A percentile compares a stretch with the other conserved stretches of the same genome.
Conservation (phyloP, 306 rosid species). For the Castanea crenata region DNA sequence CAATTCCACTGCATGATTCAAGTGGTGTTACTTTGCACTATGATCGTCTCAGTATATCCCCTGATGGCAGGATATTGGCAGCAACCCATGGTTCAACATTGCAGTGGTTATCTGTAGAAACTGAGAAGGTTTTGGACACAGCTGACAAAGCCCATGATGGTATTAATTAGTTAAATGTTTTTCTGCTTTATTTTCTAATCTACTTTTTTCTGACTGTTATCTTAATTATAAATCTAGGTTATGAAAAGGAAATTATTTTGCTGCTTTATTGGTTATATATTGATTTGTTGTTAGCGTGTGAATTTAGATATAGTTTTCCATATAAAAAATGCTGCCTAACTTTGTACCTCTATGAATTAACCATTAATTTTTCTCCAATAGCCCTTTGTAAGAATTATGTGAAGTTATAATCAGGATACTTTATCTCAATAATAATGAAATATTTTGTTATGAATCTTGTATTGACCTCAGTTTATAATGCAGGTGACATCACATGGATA, state of each 20-base stretch:
- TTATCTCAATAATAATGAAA: not conserved
- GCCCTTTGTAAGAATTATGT: not conserved
- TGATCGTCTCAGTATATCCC: slow-evolving; percentile 79
- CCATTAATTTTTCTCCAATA: not conserved
- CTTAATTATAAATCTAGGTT: not conserved
- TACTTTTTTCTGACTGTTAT: not conserved
- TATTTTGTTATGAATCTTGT: not conserved
- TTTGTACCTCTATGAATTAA: not conserved
- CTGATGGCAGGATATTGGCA: slow-evolving; percentile 80
- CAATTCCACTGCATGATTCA: slow-evolving; percentile 80
- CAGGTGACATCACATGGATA: slow-evolving; percentile 86
- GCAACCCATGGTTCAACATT: slow-evolving; percentile 82
- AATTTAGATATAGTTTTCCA: not conserved
- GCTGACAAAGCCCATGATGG: slow-evolving; percentile 97
- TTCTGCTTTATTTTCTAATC: not conserved
- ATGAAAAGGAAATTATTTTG: not conserved
- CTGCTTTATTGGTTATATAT: not conserved
- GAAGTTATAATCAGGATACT: not conserved
- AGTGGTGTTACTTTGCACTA: slow-evolving; percentile 58
- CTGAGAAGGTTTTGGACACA: slow-evolving; percentile 85
- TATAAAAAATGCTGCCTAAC: not conserved
- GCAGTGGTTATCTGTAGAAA: slow-evolving; percentile 87
- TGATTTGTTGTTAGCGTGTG: not conserved
- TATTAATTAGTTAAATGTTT: slow-evolving; percentile 26
- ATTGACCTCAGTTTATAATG: slow-evolving; percentile 12